These are phyloP conservation scores for Ceratobasidium sp. DNA, from an alignment of 1,284 basidiomycete species.

Conservation along the genomic window DNA sequence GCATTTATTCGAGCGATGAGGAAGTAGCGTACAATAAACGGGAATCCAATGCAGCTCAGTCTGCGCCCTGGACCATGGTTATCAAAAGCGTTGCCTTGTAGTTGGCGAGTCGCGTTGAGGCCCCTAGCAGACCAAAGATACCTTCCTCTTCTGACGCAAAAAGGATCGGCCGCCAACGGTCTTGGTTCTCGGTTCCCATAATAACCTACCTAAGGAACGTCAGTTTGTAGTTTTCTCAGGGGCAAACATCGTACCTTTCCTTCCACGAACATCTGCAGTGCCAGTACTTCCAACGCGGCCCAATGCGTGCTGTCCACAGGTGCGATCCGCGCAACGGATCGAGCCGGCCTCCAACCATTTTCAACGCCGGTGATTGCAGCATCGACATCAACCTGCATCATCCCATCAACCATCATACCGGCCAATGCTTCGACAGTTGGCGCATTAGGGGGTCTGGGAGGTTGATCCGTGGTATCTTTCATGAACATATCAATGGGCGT, in stretches of 20 bases:
- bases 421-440: slow-evolving; percentile 2
- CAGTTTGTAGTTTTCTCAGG: not conserved
- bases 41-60: not conserved
- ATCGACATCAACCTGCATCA: slow-evolving; percentile 16
- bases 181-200: not conserved
- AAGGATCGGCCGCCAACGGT: slow-evolving; percentile 25
- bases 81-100: slow-evolving; percentile 34
- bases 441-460: slow-evolving; percentile 12
- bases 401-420: slow-evolving; percentile 18
- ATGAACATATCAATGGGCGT: slow-evolving; percentile 21
- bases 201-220: slow-evolving; percentile 1
- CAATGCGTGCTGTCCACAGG: slow-evolving; percentile 18
- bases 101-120: slow-evolving; percentile 25
- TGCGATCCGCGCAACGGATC: slow-evolving; percentile 30
- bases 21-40: not conserved
- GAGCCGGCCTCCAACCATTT: slow-evolving; percentile 13
- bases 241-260: slow-evolving; percentile 14
- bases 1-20: no score
- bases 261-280: slow-evolving; percentile 23
- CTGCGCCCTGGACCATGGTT: slow-evolving; percentile 23
- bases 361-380: slow-evolving; percentile 16
- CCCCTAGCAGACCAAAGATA: slow-evolving; percentile 20
- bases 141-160: slow-evolving; percentile 40
- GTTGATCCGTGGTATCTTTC: slow-evolving; percentile 26
- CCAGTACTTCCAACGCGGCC: slow-evolving; percentile 26